phyloP scores from a whole-genome alignment of 75 land plant species.

The Picea glauca region DNA sequence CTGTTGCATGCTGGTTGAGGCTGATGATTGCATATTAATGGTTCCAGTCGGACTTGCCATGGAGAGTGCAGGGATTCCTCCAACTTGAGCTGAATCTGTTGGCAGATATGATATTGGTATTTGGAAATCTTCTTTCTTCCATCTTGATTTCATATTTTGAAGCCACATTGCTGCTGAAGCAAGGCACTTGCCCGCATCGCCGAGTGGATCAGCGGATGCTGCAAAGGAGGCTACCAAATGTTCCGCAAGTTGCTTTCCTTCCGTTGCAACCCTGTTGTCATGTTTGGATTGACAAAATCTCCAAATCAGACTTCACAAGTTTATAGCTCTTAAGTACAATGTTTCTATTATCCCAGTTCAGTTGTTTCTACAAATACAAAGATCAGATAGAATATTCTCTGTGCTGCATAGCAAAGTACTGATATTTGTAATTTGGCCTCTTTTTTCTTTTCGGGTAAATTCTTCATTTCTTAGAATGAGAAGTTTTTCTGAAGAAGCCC shows the following conservation, averaged over 20 bases:
- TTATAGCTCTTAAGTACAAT: too few species aligned
- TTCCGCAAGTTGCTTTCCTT: conserved; percentile 37
- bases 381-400: too few species aligned
- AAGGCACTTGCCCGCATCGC: conserved; percentile 33
- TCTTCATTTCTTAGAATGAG: too few species aligned
- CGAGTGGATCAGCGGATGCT: conserved; percentile 27
- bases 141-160: conserved; percentile 33
- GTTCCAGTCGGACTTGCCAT: not conserved
- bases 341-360: too few species aligned
- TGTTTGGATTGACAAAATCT: not conserved
- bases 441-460: too few species aligned
- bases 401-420: too few species aligned
- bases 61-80: not conserved
- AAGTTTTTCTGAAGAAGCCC: too few species aligned
- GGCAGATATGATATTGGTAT: conserved; percentile 16
- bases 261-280: conserved; percentile 24
- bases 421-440: too few species aligned
- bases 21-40: not conserved
- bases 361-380: too few species aligned
- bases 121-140: conserved; percentile 25
- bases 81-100: not conserved
- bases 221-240: conserved; percentile 41
- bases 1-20: not conserved
- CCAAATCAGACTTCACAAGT: too few species aligned
- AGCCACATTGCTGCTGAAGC: conserved; percentile 37